phyloP scores from a whole-genome alignment of 768 basidiomycete species.

The Rhodotorula toruloides region DNA sequence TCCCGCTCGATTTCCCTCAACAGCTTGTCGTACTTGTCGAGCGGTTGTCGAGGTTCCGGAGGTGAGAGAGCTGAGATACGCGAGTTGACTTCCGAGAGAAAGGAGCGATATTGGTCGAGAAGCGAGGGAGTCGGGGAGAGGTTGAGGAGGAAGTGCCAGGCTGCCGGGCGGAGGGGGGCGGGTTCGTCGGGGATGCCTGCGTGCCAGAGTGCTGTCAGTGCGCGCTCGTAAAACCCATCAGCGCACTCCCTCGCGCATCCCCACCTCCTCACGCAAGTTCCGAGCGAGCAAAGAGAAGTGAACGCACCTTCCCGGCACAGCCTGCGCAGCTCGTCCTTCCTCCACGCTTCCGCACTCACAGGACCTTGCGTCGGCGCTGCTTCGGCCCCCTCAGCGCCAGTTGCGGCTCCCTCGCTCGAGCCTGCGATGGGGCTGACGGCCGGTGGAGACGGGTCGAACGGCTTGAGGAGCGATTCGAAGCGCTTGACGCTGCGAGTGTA shows the following conservation, averaged over 20 bases:
- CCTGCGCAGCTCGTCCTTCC: background rate
- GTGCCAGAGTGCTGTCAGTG: background rate
- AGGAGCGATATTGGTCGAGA: conserved; percentile 21
- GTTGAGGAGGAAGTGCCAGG: conserved; percentile 27
- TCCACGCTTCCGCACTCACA: background rate
- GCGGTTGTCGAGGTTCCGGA: background rate
- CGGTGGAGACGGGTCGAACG: background rate
- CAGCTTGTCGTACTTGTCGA: conserved; percentile 11
- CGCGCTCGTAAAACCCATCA: too few species aligned
- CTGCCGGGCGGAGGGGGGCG: background rate
- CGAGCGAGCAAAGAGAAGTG: background rate
- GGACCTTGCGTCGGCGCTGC: background rate
- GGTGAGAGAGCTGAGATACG: conserved; percentile 6
- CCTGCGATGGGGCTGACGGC: background rate
- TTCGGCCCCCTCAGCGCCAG: background rate
- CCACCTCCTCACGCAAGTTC: background rate
- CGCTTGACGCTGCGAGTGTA: background rate
- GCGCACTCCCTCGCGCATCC: background rate
- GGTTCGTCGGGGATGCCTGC: conserved; percentile 36
- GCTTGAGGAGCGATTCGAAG: conserved; percentile 1
- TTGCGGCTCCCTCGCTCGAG: background rate
- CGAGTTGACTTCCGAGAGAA: conserved; percentile 17
- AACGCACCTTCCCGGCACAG: background rate
- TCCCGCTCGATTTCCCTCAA: conserved; percentile 36
- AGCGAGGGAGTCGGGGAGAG: background rate